phyloP scores from a whole-genome alignment of 164 flowering plant genomes.

The Vitis amurensis region DNA sequence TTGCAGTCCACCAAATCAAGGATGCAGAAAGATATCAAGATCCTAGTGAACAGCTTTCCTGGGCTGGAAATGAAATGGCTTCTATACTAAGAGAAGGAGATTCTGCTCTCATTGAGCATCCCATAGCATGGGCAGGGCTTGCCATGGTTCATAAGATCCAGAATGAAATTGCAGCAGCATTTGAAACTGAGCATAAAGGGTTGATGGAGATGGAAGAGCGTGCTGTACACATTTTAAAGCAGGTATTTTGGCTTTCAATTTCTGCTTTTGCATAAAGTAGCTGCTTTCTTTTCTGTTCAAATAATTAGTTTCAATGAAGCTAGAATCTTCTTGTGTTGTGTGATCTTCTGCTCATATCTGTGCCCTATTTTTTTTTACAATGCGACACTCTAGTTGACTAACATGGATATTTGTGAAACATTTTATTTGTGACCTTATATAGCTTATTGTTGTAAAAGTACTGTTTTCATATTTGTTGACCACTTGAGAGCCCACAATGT shows the following conservation, averaged over 20 bases:
- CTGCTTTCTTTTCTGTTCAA: not conserved
- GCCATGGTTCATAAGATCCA: constrained; percentile 88
- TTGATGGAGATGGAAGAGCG: constrained; percentile 73
- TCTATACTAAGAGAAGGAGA: constrained; percentile 91
- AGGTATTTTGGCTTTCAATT: constrained; percentile 41
- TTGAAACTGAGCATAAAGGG: constrained; percentile 52
- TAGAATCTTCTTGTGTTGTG: not conserved
- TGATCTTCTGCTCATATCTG: not conserved
- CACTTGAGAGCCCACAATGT: not conserved
- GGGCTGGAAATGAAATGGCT: constrained; percentile 99
- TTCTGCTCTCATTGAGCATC: constrained; percentile 53
- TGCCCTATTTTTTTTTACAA: too few relatives aligned
- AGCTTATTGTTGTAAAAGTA: not conserved
- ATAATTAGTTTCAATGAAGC: not conserved
- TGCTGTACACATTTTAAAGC: constrained; percentile 67
- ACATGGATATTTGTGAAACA: not conserved
- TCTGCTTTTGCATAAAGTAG: not conserved
- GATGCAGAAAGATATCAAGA: constrained; percentile 90
- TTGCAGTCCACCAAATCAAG: constrained; percentile 82
- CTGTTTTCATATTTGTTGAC: not conserved
- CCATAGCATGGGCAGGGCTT: constrained; percentile 88
- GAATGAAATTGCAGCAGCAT: constrained; percentile 83
- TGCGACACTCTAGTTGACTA: not conserved
- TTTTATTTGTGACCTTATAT: not conserved
- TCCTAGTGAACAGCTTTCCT: constrained; percentile 74